Conservation (phyloP, 1,284 basidiomycete genomes). For the Cutaneotrichosporon curvatum region DNA sequence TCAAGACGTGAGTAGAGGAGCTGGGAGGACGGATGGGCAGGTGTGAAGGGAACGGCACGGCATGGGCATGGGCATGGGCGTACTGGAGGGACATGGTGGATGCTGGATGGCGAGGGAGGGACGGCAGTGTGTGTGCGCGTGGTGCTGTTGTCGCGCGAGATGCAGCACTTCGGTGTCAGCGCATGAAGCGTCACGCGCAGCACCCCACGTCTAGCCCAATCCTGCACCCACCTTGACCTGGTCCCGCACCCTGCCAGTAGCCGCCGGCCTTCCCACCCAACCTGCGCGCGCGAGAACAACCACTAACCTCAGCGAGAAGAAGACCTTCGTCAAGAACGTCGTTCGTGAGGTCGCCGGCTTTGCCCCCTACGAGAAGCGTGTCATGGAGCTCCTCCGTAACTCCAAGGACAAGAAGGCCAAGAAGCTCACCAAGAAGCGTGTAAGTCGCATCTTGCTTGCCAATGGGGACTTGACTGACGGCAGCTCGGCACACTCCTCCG, state of each 20-base stretch:
- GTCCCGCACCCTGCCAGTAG: not conserved
- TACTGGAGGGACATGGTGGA: not conserved
- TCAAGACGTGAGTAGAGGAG: conserved; percentile 49
- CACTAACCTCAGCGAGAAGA: conserved; percentile 53
- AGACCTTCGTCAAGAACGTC: conserved; percentile 82
- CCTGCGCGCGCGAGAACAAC: not conserved
- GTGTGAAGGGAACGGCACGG: not conserved
- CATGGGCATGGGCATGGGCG: too few relatives aligned
- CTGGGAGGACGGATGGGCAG: not conserved
- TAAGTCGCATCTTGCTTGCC: conserved; percentile 47
- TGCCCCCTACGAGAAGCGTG: conserved; percentile 96
- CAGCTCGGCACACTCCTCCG: conserved; percentile 91
- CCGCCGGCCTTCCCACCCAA: not conserved
- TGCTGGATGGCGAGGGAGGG: too few relatives aligned
- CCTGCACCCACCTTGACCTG: too few relatives aligned
- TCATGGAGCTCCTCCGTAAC: conserved; percentile 98
- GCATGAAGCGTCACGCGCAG: too few relatives aligned
- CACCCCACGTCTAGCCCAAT: too few relatives aligned
- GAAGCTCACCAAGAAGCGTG: conserved; percentile 97
- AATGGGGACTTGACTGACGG: not conserved
- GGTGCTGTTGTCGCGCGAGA: too few relatives aligned
- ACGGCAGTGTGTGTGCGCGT: too few relatives aligned
- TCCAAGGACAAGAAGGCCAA: conserved; percentile 99
- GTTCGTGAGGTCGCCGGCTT: conserved; percentile 95
- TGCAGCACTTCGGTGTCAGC: too few relatives aligned